Conservation (phyloP, 139 green algal genomes). For the Eudorina sp. region DNA sequence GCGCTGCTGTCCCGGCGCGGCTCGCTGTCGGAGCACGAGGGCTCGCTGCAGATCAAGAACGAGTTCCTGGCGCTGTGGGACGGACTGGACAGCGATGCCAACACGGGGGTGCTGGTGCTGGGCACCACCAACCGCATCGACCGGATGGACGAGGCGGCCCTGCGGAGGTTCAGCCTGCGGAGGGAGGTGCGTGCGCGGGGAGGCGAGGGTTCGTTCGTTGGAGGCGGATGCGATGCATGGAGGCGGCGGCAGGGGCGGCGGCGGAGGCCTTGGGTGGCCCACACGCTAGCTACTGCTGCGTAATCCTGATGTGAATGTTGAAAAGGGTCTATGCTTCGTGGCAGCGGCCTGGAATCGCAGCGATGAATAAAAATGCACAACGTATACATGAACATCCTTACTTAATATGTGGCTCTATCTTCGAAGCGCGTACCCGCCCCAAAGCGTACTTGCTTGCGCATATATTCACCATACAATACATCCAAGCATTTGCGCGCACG, state of each 20-base stretch:
- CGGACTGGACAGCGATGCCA: neutral
- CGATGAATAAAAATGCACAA: no score
- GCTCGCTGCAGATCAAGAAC: neutral
- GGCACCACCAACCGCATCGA: conserved; percentile 85
- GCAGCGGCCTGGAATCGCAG: no score
- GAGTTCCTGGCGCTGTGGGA: conserved; percentile 33
- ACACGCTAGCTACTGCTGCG: no score
- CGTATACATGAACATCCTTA: no score
- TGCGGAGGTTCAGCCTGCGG: conserved; percentile 65
- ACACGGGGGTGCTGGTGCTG: conserved; percentile 79
- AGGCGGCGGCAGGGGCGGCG: no score
- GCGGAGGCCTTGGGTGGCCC: no score
- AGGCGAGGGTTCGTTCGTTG: neutral
- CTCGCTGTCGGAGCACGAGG: neutral
- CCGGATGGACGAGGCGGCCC: conserved; percentile 80
- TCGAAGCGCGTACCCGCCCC: no score
- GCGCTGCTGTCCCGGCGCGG: neutral
- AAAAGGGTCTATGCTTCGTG: no score
- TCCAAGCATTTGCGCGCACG: no score
- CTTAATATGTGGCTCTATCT: no score
- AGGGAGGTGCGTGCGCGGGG: neutral
- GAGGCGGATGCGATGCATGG: neutral
- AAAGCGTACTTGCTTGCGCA: no score
- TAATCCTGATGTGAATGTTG: neutral
- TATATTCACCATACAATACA: no score